Evolutionary conservation across 192 early-diverging fungal genomes (phyloP), one percentile per base, ranked within the genome.

Genomic region (Gonapodya prolifera): DNA sequence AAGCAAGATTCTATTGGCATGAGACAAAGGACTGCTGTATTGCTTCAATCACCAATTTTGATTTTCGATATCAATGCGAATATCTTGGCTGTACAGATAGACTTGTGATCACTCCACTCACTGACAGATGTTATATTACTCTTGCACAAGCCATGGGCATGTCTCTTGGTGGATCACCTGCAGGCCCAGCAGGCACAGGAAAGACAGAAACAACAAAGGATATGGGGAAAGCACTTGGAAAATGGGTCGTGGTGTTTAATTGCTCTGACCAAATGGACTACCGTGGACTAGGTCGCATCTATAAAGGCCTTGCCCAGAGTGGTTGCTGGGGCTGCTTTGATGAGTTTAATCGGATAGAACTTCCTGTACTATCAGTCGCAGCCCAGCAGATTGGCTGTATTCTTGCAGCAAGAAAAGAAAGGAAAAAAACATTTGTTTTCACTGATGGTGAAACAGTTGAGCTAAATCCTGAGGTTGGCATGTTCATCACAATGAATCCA

Each of bases 191-290:
- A 30, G 86, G 87, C 75, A 89, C 86, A 1, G 89, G 89, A 1
- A 90, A 90, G 70, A 90, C 89, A n/a, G 89, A 90, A 79, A 88
- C 89, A 18, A 83, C 83, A 0, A 90, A 90, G 76, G 89, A 90
- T 83, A 79, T 90, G 30, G 89, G 89, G 18, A 90, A 90, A 79
- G 88, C 88, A 69, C 78, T 90, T 73, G 89, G 85, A 2, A 90
- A 90, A 78, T 90, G 89, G 89, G 89, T 90, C n/a, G 89, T 90
- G 35, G 89, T 90, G 1, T 90, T 90, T 80, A 90, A 90, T 74
- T 90, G 89, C 80, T 90, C 89, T 16, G 89, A 90, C 78, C 89
- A 90, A 78, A 90, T 90, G 89, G 89, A 90, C 76, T 90, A 90
- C 82, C 80, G 89, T 78, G 89, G 89, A 34, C 82, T 90, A 31